Conservation (phyloP, 192 early-diverging fungal species). For the Pilaira anomala region DNA sequence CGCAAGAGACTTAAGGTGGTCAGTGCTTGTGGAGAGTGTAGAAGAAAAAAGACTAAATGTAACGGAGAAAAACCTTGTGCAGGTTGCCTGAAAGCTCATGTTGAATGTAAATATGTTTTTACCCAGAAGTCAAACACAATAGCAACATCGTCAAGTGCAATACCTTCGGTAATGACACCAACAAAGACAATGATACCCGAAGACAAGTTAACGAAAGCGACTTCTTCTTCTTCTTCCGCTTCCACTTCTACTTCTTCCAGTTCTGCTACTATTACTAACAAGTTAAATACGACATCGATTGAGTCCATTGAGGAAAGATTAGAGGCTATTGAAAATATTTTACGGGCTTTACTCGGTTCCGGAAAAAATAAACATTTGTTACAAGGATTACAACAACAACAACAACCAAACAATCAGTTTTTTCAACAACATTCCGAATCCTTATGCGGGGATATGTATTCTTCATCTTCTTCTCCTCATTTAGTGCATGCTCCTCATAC, state of each 20-base stretch:
- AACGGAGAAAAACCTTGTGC: constrained; percentile 27
- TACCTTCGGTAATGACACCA: neutral
- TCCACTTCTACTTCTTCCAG: neutral
- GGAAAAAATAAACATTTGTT: constrained; percentile 12
- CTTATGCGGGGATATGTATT: constrained; percentile 5
- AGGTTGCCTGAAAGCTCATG: constrained; percentile 19
- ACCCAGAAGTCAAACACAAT: neutral
- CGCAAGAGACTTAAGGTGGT: constrained; percentile 27
- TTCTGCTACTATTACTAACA: neutral
- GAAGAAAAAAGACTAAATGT: constrained; percentile 30
- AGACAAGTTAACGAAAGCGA: neutral
- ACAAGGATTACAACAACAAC: neutral
- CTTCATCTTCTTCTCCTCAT: neutral
- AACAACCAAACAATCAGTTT: no score
- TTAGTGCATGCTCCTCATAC: constrained; percentile 1
- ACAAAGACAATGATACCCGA: neutral
- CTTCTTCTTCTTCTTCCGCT: constrained; percentile 2
- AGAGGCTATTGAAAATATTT: constrained; percentile 16
- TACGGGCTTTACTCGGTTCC: constrained; percentile 9
- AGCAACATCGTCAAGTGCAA: neutral
- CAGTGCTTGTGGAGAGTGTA: constrained; percentile 26
- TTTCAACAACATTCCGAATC: neutral
- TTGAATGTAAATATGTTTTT: constrained; percentile 14
- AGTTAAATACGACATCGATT: neutral
- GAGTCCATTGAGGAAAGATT: constrained; percentile 25